phyloP scores from a whole-genome alignment of 1,284 basidiomycete genomes.

The Malassezia japonica region DNA sequence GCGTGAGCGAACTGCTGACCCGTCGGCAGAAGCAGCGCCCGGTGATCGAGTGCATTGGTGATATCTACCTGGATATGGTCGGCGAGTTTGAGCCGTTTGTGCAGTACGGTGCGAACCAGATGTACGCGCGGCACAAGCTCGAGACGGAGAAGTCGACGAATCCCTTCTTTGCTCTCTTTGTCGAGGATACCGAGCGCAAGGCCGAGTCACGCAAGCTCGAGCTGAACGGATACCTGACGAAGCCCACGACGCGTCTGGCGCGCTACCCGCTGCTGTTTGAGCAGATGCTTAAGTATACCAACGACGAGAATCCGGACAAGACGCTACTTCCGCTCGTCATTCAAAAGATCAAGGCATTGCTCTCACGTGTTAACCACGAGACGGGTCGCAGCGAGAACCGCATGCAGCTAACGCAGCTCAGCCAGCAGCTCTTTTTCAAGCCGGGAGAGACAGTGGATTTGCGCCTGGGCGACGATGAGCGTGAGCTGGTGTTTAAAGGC shows the following conservation, averaged over 20 bases:
- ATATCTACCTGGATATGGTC: constrained; percentile 78
- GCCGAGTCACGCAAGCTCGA: constrained; percentile 94
- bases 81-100: constrained; percentile 85
- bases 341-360: constrained; percentile 68
- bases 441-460: constrained; percentile 79
- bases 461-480: constrained; percentile 70
- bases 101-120: constrained; percentile 86
- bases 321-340: constrained; percentile 67
- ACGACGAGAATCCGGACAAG: constrained; percentile 83
- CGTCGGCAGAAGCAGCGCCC: constrained; percentile 91
- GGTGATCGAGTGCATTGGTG: constrained; percentile 82
- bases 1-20: constrained; percentile 80
- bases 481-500: constrained; percentile 91
- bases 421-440: constrained; percentile 74
- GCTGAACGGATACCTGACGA: constrained; percentile 90
- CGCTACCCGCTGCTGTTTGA: constrained; percentile 88
- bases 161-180: constrained; percentile 86
- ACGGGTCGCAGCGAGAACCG: constrained; percentile 84
- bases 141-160: constrained; percentile 95
- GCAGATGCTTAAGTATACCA: constrained; percentile 84
- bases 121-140: constrained; percentile 97
- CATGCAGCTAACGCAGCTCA: constrained; percentile 81
- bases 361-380: constrained; percentile 80
- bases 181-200: constrained; percentile 70
- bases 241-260: constrained; percentile 91